Evolutionary conservation across 768 basidiomycete genomes (phyloP).

Genomic region (Paxillus involutus): DNA sequence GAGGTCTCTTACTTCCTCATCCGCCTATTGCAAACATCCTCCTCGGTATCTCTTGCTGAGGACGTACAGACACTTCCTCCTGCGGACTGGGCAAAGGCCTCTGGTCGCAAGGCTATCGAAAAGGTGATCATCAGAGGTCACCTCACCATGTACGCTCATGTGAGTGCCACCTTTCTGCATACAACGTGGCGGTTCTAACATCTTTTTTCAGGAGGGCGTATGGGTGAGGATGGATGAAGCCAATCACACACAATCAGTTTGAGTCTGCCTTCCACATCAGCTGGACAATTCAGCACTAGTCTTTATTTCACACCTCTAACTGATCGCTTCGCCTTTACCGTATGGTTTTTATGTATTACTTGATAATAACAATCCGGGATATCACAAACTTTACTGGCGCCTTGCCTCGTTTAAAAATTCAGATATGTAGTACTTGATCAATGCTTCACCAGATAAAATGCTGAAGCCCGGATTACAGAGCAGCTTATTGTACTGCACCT

Average conservation of each 20-base stretch:
- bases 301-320: too few species aligned
- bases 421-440: too few species aligned
- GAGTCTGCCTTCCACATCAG: not conserved
- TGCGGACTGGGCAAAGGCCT: constrained; percentile 38
- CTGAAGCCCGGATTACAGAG: too few species aligned
- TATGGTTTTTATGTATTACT: too few species aligned
- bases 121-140: constrained; percentile 45
- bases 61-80: constrained; percentile 50
- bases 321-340: too few species aligned
- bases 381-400: too few species aligned
- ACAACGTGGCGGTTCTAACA: not conserved
- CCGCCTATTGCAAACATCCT: constrained; percentile 57
- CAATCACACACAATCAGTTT: not conserved
- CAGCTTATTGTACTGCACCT: too few species aligned
- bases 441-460: too few species aligned
- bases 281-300: too few species aligned
- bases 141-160: constrained; percentile 53
- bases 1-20: constrained; percentile 64
- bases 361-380: too few species aligned
- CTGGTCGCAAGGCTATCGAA: constrained; percentile 43
- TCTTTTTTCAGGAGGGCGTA: constrained; percentile 17
- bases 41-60: constrained; percentile 41
- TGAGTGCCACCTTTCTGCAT: constrained; percentile 19
- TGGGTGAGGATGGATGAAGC: constrained; percentile 29
- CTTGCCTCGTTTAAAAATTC: too few species aligned